Percentiles rank a stretch among this genome's conserved stretches.
Evolutionary conservation across 2,329 filamentous ascomycete species (phyloP).

Genomic region (Teratosphaeria viscida): DNA sequence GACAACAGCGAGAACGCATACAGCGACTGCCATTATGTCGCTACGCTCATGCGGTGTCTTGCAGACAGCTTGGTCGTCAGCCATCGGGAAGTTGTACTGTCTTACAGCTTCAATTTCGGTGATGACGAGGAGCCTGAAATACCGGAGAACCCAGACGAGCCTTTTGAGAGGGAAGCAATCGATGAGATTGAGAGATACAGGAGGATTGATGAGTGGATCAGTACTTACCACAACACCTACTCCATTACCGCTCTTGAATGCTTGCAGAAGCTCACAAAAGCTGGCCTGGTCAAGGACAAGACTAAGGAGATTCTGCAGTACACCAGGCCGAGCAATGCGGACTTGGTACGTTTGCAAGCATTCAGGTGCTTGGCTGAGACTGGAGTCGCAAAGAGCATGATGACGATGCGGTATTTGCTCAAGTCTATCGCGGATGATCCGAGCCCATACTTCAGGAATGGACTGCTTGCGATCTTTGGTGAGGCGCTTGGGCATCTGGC

Average conservation of each 20-base stretch:
- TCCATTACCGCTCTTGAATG: slow-evolving; percentile 52
- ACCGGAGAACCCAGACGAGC: slow-evolving; percentile 36
- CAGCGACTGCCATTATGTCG: slow-evolving; percentile 83
- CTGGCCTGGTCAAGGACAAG: slow-evolving; percentile 42
- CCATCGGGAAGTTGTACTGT: slow-evolving; percentile 16
- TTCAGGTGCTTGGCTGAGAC: slow-evolving; percentile 49
- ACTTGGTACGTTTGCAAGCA: slow-evolving; percentile 49
- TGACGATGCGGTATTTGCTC: slow-evolving; percentile 47
- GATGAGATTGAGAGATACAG: slow-evolving; percentile 53
- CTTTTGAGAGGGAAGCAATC: slow-evolving; percentile 46
- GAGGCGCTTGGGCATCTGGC: slow-evolving; percentile 48
- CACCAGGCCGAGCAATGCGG: slow-evolving; percentile 48
- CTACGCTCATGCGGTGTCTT: slow-evolving; percentile 60
- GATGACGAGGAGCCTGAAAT: slow-evolving; percentile 37
- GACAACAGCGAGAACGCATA: slow-evolving; percentile 83
- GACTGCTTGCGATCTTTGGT: slow-evolving; percentile 43
- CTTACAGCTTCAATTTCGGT: slow-evolving; percentile 29
- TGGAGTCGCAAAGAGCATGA: slow-evolving; percentile 41
- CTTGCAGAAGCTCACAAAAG: slow-evolving; percentile 44
- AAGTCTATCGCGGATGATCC: slow-evolving; percentile 46
- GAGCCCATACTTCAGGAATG: slow-evolving; percentile 47
- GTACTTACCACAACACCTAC: slow-evolving; percentile 55
- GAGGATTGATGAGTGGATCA: slow-evolving; percentile 56
- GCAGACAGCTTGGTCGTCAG: slow-evolving; percentile 42
- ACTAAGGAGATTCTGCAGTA: slow-evolving; percentile 51